Evolutionary conservation across 257 asterid species (phyloP).

Genomic region (Primulina eburnea): DNA sequence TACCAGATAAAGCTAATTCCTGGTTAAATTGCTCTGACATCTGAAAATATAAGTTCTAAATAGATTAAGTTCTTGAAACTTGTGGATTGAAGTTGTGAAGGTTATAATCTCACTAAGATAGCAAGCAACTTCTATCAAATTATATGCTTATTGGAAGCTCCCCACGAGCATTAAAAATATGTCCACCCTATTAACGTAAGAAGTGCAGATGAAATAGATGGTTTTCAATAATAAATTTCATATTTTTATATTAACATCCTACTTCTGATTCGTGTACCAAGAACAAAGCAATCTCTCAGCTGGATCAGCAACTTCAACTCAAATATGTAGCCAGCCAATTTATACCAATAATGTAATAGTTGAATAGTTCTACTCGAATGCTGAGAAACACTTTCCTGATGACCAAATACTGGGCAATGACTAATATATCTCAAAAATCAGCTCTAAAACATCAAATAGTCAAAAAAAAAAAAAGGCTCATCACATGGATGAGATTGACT

Average conservation of each 20-base stretch:
- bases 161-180: not conserved
- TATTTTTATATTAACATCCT: not conserved
- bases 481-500: not conserved
- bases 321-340: not conserved
- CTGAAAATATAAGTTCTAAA: slow-evolving; percentile 13
- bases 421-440: not conserved
- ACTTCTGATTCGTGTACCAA: not conserved
- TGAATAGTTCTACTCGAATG: not conserved
- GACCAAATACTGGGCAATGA: too few relatives aligned
- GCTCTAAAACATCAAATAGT: not conserved
- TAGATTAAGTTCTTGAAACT: not conserved
- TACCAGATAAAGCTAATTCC: slow-evolving; percentile 35
- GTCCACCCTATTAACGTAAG: not conserved
- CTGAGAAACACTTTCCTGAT: not conserved
- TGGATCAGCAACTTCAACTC: not conserved
- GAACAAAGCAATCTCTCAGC: not conserved
- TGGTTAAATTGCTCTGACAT: slow-evolving; percentile 52
- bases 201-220: not conserved
- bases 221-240: not conserved
- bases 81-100: not conserved
- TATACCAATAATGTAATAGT: not conserved
- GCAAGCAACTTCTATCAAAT: not conserved
- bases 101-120: too few relatives aligned
- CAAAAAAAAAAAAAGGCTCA: not conserved
- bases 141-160: not conserved